A percentile compares a stretch with the other conserved stretches of the same genome.
Conservation (phyloP, 2,329 filamentous ascomycete species). For the Erysiphe neolycopersici region DNA sequence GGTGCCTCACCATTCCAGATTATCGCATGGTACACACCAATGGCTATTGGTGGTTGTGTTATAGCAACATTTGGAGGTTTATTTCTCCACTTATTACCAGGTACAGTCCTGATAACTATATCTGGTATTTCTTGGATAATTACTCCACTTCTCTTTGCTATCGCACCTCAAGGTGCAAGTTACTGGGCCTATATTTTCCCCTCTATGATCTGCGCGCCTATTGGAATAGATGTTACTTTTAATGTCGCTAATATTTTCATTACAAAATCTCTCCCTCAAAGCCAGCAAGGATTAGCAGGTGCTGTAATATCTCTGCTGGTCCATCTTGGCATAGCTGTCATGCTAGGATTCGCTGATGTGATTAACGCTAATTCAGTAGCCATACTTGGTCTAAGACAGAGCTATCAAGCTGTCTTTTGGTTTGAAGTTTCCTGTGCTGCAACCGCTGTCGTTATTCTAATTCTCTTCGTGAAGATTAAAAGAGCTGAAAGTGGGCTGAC, state of each 20-base stretch:
- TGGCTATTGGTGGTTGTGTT: conserved; percentile 39
- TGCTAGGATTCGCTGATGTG: conserved; percentile 44
- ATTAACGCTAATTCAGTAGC: conserved; percentile 19
- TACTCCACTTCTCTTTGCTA: conserved; percentile 25
- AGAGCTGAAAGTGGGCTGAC: conserved; percentile 29
- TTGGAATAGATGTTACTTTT: conserved; percentile 51
- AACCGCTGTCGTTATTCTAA: conserved; percentile 23
- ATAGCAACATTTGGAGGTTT: conserved; percentile 33
- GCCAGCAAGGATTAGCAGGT: conserved; percentile 44
- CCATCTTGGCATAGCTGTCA: conserved; percentile 45
- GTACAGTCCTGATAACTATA: conserved; percentile 24
- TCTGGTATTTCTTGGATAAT: conserved; percentile 25
- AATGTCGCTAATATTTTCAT: conserved; percentile 56
- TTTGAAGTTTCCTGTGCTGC: conserved; percentile 29
- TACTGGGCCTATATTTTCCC: conserved; percentile 51
- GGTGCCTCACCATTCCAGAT: conserved; percentile 24
- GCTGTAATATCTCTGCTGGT: conserved; percentile 43
- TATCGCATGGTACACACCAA: conserved; percentile 34
- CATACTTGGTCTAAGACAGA: conserved; percentile 18
- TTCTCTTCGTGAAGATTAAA: conserved; percentile 23
- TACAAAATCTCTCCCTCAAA: conserved; percentile 39
- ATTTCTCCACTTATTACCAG: conserved; percentile 26
- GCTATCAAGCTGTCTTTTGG: conserved; percentile 42
- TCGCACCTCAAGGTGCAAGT: conserved; percentile 17
- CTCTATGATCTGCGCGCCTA: conserved; percentile 37